Conservation (phyloP, 1,139 yeast genomes). For the Scheffersomyces segobiensis region DNA sequence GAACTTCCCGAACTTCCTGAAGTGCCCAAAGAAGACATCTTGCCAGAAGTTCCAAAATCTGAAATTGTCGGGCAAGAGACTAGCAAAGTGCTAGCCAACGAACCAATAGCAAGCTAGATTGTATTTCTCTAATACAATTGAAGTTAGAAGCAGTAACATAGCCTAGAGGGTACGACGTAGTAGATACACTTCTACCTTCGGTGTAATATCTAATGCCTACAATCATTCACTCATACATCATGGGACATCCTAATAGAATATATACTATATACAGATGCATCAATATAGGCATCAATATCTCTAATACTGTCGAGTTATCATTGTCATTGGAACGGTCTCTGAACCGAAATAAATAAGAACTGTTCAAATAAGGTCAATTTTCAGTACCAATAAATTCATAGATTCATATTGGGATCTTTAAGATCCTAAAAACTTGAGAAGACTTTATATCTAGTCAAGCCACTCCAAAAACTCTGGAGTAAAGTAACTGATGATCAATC, state of each 20-base stretch:
- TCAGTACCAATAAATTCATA: neutral
- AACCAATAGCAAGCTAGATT: conserved; percentile 13
- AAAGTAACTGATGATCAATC: conserved; percentile 85
- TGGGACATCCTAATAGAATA: neutral
- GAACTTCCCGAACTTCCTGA: conserved; percentile 22
- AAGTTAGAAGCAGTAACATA: too few relatives aligned
- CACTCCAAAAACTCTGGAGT: conserved; percentile 96
- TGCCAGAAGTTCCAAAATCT: conserved; percentile 24
- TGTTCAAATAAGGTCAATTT: neutral
- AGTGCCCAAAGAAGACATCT: conserved; percentile 12
- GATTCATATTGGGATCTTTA: neutral
- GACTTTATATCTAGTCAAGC: conserved; percentile 46
- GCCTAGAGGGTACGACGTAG: too few relatives aligned
- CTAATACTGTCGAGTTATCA: neutral
- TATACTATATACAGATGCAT: neutral
- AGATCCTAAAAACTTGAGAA: neutral
- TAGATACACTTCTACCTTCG: neutral
- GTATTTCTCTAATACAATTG: neutral
- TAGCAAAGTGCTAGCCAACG: conserved; percentile 12
- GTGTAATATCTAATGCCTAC: neutral
- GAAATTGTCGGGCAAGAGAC: conserved; percentile 15
- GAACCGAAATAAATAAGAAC: neutral
- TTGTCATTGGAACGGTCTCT: neutral
- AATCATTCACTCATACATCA: neutral
- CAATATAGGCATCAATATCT: too few relatives aligned